These are phyloP conservation scores for Trichoderma arundinaceum DNA, from an alignment of 2,329 filamentous ascomycete genomes.

Conservation along the genomic window DNA sequence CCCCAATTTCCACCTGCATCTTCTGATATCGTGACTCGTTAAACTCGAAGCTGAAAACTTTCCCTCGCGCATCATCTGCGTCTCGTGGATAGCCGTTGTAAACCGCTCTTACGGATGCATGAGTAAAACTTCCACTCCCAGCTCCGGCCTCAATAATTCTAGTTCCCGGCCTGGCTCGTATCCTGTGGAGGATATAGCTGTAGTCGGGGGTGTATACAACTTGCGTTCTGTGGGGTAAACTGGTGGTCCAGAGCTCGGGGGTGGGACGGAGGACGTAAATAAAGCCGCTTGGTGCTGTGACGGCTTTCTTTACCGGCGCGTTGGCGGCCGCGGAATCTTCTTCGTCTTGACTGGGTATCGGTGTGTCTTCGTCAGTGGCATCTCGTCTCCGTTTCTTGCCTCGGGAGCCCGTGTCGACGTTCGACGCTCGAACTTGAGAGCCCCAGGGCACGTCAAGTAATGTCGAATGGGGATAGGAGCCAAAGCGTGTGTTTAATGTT, in stretches of 20 bases:
- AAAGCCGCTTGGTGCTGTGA: constrained; percentile 70
- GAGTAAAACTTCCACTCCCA: constrained; percentile 83
- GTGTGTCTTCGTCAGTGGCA: constrained; percentile 52
- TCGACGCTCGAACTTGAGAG: constrained; percentile 85
- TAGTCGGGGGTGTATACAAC: constrained; percentile 89
- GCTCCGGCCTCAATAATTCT: constrained; percentile 80
- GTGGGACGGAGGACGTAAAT: constrained; percentile 79
- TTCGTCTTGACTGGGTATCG: constrained; percentile 43
- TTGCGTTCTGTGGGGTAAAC: constrained; percentile 80
- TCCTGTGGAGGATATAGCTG: constrained; percentile 79
- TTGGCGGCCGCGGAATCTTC: constrained; percentile 44
- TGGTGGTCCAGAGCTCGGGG: constrained; percentile 81
- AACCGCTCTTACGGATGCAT: constrained; percentile 76
- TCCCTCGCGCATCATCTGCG: constrained; percentile 59
- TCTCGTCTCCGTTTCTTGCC: constrained; percentile 70
- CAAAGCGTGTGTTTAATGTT: constrained; percentile 90
- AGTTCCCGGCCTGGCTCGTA: constrained; percentile 74
- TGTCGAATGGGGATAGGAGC: constrained; percentile 83
- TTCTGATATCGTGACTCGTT: constrained; percentile 74
- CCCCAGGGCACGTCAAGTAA: constrained; percentile 84
- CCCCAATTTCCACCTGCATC: constrained; percentile 70
- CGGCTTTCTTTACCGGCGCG: constrained; percentile 52
- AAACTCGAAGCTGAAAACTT: constrained; percentile 83
- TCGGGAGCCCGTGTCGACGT: constrained; percentile 89
- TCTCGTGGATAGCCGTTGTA: constrained; percentile 70